Evolutionary conservation across 257 asterid species (phyloP).

Genomic region (Galeopsis tetrahit): DNA sequence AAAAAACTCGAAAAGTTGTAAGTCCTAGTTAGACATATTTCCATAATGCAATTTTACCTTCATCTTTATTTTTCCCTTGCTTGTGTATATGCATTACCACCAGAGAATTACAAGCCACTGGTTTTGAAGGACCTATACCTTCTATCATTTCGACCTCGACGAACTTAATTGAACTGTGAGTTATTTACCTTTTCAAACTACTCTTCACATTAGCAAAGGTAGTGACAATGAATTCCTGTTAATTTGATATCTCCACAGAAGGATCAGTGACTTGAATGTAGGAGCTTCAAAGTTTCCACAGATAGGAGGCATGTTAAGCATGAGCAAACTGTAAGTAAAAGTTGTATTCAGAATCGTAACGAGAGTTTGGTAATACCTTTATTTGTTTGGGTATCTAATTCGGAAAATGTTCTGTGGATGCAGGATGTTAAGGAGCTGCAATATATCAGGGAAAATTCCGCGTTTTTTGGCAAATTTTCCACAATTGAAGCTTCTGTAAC

Average conservation of each 20-base stretch:
- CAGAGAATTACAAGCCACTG: constrained; percentile 69
- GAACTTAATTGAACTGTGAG: constrained; percentile 62
- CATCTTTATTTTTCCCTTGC: constrained; percentile 14
- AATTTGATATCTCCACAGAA: constrained; percentile 43
- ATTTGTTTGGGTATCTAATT: constrained; percentile 1
- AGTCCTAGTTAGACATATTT: constrained; percentile 35
- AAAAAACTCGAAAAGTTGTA: constrained; percentile 53
- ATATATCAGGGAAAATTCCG: constrained; percentile 56
- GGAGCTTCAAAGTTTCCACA: constrained; percentile 54
- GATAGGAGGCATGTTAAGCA: constrained; percentile 41
- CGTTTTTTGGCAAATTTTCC: constrained; percentile 35
- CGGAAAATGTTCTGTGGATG: constrained; percentile 12
- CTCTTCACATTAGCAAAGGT: background rate
- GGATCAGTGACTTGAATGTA: constrained; percentile 62
- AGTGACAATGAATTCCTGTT: background rate
- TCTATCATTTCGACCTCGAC: constrained; percentile 48
- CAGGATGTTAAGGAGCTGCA: constrained; percentile 76
- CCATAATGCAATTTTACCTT: background rate
- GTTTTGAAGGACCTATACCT: constrained; percentile 70
- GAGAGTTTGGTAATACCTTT: constrained; percentile 14
- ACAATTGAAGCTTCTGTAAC: constrained; percentile 43
- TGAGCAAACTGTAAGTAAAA: constrained; percentile 53
- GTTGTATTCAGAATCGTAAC: constrained; percentile 18
- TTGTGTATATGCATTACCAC: constrained; percentile 17
- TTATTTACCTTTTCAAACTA: constrained; percentile 1